These are phyloP conservation scores for Suillus sp. DNA, from an alignment of 768 basidiomycete genomes.

Conservation along the genomic window DNA sequence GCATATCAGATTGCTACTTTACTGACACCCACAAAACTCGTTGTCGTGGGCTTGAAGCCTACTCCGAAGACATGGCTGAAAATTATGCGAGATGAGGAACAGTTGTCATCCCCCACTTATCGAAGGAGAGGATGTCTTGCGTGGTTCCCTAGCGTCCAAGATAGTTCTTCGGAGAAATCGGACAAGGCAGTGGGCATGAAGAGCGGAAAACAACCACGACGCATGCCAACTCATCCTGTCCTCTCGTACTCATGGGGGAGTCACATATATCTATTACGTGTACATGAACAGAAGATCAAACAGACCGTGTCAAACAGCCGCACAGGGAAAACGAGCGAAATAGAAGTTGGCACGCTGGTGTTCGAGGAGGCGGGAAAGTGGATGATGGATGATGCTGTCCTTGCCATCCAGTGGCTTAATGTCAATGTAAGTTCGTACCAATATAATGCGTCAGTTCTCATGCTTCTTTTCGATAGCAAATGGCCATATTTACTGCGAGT, in stretches of 20 bases:
- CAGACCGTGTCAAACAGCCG: slow-evolving; percentile 53
- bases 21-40: slow-evolving; percentile 86
- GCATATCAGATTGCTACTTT: slow-evolving; percentile 79
- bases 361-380: slow-evolving; percentile 64
- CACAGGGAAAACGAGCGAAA: slow-evolving; percentile 57
- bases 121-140: slow-evolving; percentile 67
- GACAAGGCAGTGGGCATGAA: not conserved
- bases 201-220: slow-evolving; percentile 22
- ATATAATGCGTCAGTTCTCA: not conserved
- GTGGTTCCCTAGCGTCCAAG: slow-evolving; percentile 75
- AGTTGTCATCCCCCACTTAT: slow-evolving; percentile 43
- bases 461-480: slow-evolving; percentile 52
- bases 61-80: slow-evolving; percentile 92
- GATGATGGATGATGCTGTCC: slow-evolving; percentile 60
- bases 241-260: slow-evolving; percentile 88
- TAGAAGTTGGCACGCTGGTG: slow-evolving; percentile 65
- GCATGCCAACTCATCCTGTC: slow-evolving; percentile 51
- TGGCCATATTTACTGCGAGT: slow-evolving; percentile 58
- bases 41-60: slow-evolving; percentile 92
- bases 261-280: slow-evolving; percentile 61
- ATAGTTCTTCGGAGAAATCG: slow-evolving; percentile 15
- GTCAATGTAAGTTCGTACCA: slow-evolving; percentile 67
- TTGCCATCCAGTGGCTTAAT: slow-evolving; percentile 88
- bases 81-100: slow-evolving; percentile 55
- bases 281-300: slow-evolving; percentile 60